phyloP scores from a whole-genome alignment of 1,284 basidiomycete species.

The Phylloboletellus chloephorus region DNA sequence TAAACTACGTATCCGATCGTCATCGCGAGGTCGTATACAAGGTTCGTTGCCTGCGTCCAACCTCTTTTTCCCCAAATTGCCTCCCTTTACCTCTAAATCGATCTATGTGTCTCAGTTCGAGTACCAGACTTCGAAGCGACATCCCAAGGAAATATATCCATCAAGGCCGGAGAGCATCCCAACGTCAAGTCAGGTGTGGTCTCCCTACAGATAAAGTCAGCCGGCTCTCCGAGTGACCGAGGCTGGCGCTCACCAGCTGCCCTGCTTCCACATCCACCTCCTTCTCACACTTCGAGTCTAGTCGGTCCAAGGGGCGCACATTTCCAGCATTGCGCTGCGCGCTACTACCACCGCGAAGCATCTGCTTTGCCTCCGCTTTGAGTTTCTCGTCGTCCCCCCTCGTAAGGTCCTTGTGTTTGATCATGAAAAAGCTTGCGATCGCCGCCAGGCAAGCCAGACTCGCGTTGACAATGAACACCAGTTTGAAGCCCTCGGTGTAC shows the following conservation, averaged over 20 bases:
- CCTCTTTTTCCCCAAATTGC: no score
- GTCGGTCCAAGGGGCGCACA: background rate
- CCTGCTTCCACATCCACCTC: background rate
- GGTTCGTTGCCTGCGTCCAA: no score
- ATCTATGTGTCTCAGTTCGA: background rate
- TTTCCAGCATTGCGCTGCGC: constrained; percentile 2
- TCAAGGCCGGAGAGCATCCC: background rate
- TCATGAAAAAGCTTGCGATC: constrained; percentile 49
- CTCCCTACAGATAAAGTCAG: background rate
- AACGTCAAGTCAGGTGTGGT: background rate
- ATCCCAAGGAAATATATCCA: background rate
- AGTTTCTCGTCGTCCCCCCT: constrained; percentile 50
- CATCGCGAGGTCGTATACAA: background rate
- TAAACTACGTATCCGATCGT: no score
- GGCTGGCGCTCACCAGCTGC: background rate
- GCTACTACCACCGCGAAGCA: constrained; percentile 2
- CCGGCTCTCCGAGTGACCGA: background rate
- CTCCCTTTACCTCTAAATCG: no score
- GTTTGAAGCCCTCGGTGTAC: constrained; percentile 52
- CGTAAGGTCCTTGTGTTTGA: constrained; percentile 53
- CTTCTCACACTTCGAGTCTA: background rate
- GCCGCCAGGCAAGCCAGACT: constrained; percentile 42
- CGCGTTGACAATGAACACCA: constrained; percentile 56
- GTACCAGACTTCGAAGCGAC: no score
- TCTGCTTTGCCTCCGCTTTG: constrained; percentile 31